Evolutionary conservation across 352 stramenopile genomes (phyloP).

Genomic region (Phytophthora brassicae): DNA sequence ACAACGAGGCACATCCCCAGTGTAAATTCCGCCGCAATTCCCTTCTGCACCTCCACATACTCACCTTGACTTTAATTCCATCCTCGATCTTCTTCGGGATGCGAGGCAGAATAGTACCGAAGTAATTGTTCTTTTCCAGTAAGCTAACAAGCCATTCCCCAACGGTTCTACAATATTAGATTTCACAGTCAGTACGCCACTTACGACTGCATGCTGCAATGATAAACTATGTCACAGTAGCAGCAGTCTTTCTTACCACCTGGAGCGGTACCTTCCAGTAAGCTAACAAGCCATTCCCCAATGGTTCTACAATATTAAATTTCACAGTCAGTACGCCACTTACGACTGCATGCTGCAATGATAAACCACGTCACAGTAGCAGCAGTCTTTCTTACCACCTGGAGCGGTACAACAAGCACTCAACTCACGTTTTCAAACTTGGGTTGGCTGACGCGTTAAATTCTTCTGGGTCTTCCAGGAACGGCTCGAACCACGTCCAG

Average conservation of each 20-base stretch:
- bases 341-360: constrained; percentile 23
- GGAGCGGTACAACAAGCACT: background rate
- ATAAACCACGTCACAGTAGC: constrained; percentile 11
- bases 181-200: constrained; percentile 15
- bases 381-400: constrained; percentile 40
- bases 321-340: constrained; percentile 13
- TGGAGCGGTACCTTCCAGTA: constrained; percentile 67
- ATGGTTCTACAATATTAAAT: constrained; percentile 83
- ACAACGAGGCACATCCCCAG: constrained; percentile 20
- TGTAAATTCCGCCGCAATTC: background rate
- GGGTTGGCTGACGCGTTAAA: constrained; percentile 87
- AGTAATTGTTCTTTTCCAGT: constrained; percentile 96
- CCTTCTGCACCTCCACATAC: constrained; percentile 3
- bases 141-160: constrained; percentile 91
- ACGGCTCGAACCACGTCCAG: constrained; percentile 95
- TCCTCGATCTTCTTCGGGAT: constrained; percentile 96
- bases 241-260: constrained; percentile 39
- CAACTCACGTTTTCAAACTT: constrained; percentile 73
- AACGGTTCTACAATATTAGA: constrained; percentile 81
- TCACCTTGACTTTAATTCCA: constrained; percentile 94
- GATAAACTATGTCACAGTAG: constrained; percentile 11
- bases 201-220: constrained; percentile 23
- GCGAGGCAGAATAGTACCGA: constrained; percentile 94
- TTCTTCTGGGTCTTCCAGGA: constrained; percentile 94
- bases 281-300: constrained; percentile 86